phyloP scores from a whole-genome alignment of 345 rosid species.

The thale cress (Arabidopsis thaliana) region TAIR10.1 NC_003075.7:4570501-4571000 shows the following conservation, averaged over 20 bases:
- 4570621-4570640: neutral
- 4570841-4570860: no score
- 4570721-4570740: conserved; percentile 3
- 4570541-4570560: neutral
- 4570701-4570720: neutral
- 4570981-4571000: neutral
- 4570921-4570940: neutral
- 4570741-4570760: neutral
- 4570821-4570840: no score
- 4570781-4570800: neutral
- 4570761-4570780: neutral
- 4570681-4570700: neutral
- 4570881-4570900: no score
- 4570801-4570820: neutral
- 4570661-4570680: neutral
- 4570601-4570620: neutral
- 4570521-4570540: no score
- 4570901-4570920: no score
- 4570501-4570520: no score
- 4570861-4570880: no score
- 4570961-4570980: neutral
- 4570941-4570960: neutral
- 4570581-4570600: conserved; percentile 1
- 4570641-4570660: neutral
- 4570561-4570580: neutral